Base-by-base conservation (phyloP, 2,329 filamentous ascomycete genomes). In the Xylaria digitata region DNA sequence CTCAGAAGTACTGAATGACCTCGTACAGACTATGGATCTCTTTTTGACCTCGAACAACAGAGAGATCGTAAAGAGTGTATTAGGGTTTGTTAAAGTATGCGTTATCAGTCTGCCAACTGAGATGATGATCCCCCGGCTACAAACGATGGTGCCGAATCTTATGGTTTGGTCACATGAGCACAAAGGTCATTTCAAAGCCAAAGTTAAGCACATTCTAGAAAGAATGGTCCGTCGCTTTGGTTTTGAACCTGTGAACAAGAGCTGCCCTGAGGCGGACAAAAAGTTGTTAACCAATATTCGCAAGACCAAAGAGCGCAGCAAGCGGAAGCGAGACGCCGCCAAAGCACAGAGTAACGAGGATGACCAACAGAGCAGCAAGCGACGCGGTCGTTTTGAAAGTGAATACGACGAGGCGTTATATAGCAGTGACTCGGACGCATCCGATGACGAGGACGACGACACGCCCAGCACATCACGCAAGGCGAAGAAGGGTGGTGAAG, bases 111-210 rank as follows among this genome's bases (percentile, higher is more conserved):
- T 98, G 34, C 93, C 95, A 0, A 87, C 89, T 46, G 88, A 91
- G 6, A 84, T 97, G 70, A 90, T 99, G 83, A 85, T 90, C 42
- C 90, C 93, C 4, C 89, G 94, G 26, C 87, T 99, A 42, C 82
- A 85, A 37, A 89, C 89, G 0, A 85, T 99, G 54, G 87, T 99
- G 1, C 93, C 94, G 3, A 97, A 97, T 79, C 84, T 98, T 21
- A 93, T 98, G 85, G 89, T 94, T 48, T 99, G 96, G 95, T 94
- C 92, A 77, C 93, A 97, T 79, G 96, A 99, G 80, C 96, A 99
- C 84, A 98, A 98, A 83, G 94, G 94, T 13, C 94, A 97, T 78
- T 96, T 99, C 83, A 93, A 95, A 75, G 90, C 92, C 56, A 99
- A 98, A 84, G 94, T 99, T 73, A 98, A 97, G 88, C 94, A 97